Evolutionary conservation across 768 basidiomycete genomes (phyloP), one percentile per base, ranked within the genome.

Genomic region (Mycena floridula): DNA sequence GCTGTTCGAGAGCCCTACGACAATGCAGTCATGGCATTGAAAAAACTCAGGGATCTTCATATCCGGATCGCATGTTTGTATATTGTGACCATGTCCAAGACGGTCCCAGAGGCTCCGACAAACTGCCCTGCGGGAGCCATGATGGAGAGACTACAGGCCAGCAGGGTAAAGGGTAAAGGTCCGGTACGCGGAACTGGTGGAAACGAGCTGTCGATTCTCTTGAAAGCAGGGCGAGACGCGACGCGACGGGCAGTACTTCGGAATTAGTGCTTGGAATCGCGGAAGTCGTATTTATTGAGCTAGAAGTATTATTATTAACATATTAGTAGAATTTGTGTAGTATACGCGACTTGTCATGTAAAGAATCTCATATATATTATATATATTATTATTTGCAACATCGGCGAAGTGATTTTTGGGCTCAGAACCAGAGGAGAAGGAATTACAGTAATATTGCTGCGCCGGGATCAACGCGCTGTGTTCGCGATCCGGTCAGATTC

Each of bases 151-250:
- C 62, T 76, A 48, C 66, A 74, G 42, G 62, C 60, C 30, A 63
- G 62, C 38, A 66, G 67, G 25, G 59, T 54, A 15, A 61, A 65
- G 36, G 65, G 67, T 51, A 51, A 71, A 40, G 76, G 77, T 0
- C 80, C 75, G 18, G 74, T 79, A 13, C 76, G 81, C 30, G 95
- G 95, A 2, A 97, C 95, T 1, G 95, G 95, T 24, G 95, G 95
- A 2, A 96, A 85, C 49, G 81, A 84, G 28, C 67, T 97, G 18
- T 79, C 89, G 11, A 63, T 76, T 9, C 77, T 96, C 38, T 71
- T 99, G 47, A 97, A 96, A 64, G 81, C 86, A 16, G 89, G 89
- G 11, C 76, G 95, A 46, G 94, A 96, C 54, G 88, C 92, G 24
- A 98, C 95, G 5, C 57, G 65, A 44, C 75, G 88, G 8, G 68